Conservation (phyloP, 352 stramenopile species). For the Phytophthora quininea region DNA sequence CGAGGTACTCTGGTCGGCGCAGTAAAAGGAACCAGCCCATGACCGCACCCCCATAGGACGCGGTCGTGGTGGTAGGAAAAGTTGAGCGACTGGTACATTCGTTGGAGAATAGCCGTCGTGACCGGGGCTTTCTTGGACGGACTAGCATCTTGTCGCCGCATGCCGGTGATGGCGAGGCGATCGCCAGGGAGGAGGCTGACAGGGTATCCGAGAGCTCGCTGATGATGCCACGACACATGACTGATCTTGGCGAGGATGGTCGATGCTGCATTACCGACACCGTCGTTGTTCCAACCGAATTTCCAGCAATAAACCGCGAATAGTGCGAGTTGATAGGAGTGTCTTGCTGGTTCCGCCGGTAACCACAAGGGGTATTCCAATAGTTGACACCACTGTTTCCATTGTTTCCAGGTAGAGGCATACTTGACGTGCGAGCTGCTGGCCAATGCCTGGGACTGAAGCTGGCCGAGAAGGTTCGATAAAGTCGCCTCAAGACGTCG, state of each 20-base stretch:
- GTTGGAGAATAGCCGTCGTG: neutral
- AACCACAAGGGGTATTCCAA: constrained; percentile 2
- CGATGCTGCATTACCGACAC: neutral
- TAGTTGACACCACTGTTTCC: neutral
- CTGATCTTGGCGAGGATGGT: constrained; percentile 12
- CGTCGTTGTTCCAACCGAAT: neutral
- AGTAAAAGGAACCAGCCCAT: constrained; percentile 1
- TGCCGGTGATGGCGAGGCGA: neutral
- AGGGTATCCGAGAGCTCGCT: neutral
- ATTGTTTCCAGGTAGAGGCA: neutral
- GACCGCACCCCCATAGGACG: constrained; percentile 1
- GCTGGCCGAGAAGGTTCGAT: no score
- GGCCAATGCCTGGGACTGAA: constrained; percentile 7
- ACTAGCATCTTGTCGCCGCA: constrained; percentile 2
- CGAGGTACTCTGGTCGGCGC: neutral
- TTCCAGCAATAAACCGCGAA: constrained; percentile 8
- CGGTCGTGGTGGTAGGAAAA: neutral
- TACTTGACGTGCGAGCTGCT: neutral
- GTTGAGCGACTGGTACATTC: neutral
- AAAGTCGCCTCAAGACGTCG: constrained; percentile 4
- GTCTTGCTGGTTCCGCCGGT: neutral
- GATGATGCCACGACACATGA: constrained; percentile 17
- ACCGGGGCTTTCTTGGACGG: neutral
- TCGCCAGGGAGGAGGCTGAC: constrained; percentile 3
- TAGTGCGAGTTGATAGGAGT: constrained; percentile 12